Base-by-base conservation (phyloP, 1,284 basidiomycete species). In the Rhizoctonia solani region DNA sequence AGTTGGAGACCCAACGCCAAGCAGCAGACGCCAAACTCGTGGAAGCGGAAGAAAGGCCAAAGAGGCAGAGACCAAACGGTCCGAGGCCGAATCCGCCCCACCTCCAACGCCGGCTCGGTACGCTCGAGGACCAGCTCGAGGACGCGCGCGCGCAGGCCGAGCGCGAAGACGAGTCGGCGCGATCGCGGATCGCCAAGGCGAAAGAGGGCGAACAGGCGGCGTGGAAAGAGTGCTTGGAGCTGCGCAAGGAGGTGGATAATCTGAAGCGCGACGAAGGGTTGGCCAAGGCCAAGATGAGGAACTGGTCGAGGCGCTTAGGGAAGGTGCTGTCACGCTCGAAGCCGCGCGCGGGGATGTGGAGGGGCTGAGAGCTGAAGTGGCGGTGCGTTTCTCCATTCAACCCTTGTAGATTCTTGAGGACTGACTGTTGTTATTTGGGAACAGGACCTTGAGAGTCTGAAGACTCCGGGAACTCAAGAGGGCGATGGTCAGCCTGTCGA, bases 281-380 rank as follows among this genome's bases (percentile, higher is more conserved):
- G 56, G 84, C 87, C 1, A 83, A 87, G 67, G 75, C 77, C 34
- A 83, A 92, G 42, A 81, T 91, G 87, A 88, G 68, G 94, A 97
- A 75, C 83, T 95, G 19, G 92, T 95, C 74, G 90, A 90, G 69
- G 96, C 95, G 1, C 79, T 98, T 47, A 81, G 89, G 69, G 95
- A 98, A 79, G 92, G 90, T 73, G 89, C 88, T n/a, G 81, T 86
- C 39, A 92, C 94, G 1, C 81, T 98, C 16, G 95, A 98, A 78
- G 89, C 88, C 73, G 92, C 95, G n/a, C 81, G 91, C 58, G 92
- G 90, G 8, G 96, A 98, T 76, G 89, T 98, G 25, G 95, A 98
- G 79, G 80, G 81, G 2, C 77, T 97, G 61, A 82, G 95, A 67
- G 80, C 83, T 32, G 94, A 97, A 71, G 79, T 91, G 58, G 81